phyloP scores from a whole-genome alignment of 169 alveolate species.

The Pseudocohnilembus persalinus region DNA sequence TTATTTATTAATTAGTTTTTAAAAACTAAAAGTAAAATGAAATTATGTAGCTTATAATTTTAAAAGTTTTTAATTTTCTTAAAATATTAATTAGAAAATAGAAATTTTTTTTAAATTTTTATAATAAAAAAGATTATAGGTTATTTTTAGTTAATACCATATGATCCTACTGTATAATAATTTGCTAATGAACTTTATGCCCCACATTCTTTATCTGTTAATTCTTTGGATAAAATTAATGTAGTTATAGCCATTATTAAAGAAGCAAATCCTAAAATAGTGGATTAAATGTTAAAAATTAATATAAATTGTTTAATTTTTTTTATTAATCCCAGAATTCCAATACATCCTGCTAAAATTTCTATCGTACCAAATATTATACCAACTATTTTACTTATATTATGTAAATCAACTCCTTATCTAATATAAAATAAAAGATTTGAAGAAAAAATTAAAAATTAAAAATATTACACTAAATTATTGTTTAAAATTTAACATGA shows the following conservation, averaged over 20 bases:
- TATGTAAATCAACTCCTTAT: background rate
- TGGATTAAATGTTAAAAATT: background rate
- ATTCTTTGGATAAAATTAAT: background rate
- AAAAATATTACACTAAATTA: too few relatives aligned
- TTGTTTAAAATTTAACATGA: too few relatives aligned
- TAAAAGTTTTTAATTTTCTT: too few relatives aligned
- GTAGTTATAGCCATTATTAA: background rate
- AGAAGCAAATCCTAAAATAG: background rate
- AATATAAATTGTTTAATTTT: too few relatives aligned
- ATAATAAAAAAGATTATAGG: too few relatives aligned
- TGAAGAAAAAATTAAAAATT: too few relatives aligned
- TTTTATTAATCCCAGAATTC: background rate
- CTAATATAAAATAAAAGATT: too few relatives aligned
- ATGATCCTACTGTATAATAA: background rate
- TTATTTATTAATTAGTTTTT: too few relatives aligned
- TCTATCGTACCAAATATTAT: background rate
- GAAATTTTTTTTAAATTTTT: too few relatives aligned
- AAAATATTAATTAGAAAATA: too few relatives aligned
- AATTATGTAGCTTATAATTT: too few relatives aligned
- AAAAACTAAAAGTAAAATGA: too few relatives aligned
- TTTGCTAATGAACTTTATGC: background rate
- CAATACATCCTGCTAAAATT: background rate
- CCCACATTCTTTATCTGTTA: background rate
- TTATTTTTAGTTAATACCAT: background rate
- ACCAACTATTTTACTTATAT: background rate